Evolutionary conservation across 148 eudicot genomes (phyloP).

Genomic region (Pouteria glomerata): DNA sequence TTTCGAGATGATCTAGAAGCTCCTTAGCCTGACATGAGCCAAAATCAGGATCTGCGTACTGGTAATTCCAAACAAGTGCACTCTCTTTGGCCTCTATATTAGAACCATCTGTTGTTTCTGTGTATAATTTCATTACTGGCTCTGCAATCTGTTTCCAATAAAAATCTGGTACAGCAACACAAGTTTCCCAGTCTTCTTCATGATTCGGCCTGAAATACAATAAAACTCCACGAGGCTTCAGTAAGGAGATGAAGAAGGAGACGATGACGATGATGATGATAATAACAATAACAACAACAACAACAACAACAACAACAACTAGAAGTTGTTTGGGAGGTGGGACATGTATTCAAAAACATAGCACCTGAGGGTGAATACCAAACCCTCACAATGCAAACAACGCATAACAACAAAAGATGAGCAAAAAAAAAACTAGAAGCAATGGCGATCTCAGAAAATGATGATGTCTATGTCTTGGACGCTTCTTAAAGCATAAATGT

Average conservation of each 20-base stretch:
- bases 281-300: no score
- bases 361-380: not conserved
- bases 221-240: not conserved
- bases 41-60: constrained; percentile 66
- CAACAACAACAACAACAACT: no score
- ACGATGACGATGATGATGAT: no score
- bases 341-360: no score
- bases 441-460: not conserved
- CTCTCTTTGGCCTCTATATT: constrained; percentile 61
- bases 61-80: constrained; percentile 68
- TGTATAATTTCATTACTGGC: constrained; percentile 66
- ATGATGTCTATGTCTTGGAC: not conserved
- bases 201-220: constrained; percentile 31
- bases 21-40: constrained; percentile 77
- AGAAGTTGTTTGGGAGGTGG: not conserved
- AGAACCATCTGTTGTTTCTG: constrained; percentile 78
- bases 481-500: no score
- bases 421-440: not conserved
- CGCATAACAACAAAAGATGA: not conserved
- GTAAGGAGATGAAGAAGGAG: not conserved
- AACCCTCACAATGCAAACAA: no score
- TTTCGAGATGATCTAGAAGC: constrained; percentile 69
- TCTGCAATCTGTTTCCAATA: constrained; percentile 74
- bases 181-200: constrained; percentile 57
- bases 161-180: constrained; percentile 46